Evolutionary conservation across 2,329 filamentous ascomycete genomes (phyloP).

Genomic region (Botrytis byssoidea): DNA sequence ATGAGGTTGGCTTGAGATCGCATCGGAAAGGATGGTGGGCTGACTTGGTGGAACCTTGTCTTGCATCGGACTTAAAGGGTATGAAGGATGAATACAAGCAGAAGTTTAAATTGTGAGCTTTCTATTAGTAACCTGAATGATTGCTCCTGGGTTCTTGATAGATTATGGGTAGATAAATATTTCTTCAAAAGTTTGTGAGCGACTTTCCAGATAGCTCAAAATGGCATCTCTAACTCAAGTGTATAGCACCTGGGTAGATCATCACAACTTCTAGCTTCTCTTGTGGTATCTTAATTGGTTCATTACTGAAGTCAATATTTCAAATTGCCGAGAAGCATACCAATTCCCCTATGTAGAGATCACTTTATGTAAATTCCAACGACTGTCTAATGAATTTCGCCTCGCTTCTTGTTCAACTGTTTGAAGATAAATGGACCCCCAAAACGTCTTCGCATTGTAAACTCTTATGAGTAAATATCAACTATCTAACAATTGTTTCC

Average conservation of each 20-base stretch:
- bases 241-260: neutral
- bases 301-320: neutral
- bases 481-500: neutral
- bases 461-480: too few species aligned
- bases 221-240: too few species aligned
- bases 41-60: slow-evolving; percentile 12
- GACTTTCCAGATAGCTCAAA: too few species aligned
- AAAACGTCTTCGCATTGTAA: neutral
- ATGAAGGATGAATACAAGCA: slow-evolving; percentile 19
- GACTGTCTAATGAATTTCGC: neutral
- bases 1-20: slow-evolving; percentile 11
- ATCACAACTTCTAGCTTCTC: neutral
- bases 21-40: slow-evolving; percentile 19
- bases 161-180: too few species aligned
- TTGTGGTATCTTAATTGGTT: neutral
- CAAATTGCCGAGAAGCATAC: neutral
- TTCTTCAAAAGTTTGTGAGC: neutral
- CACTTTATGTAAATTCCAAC: neutral
- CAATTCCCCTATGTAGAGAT: neutral
- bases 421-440: neutral
- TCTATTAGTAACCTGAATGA: neutral
- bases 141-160: neutral
- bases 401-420: neutral
- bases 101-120: neutral
- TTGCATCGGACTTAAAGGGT: slow-evolving; percentile 6